phyloP scores from a whole-genome alignment of 2,329 filamentous ascomycete species.

The Scedosporium aurantiacum region DNA sequence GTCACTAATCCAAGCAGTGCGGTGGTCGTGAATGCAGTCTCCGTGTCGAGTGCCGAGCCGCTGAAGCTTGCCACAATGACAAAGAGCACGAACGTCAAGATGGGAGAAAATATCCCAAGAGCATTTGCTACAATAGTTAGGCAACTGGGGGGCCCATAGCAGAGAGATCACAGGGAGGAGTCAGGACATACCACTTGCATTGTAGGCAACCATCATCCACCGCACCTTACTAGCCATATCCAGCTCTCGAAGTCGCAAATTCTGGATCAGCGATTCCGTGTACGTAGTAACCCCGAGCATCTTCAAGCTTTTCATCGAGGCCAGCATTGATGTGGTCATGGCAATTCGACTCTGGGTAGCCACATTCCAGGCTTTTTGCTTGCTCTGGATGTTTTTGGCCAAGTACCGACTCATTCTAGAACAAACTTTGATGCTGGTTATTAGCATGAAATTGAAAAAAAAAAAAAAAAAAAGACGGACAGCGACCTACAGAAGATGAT shows the following conservation, averaged over 20 bases:
- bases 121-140: not conserved
- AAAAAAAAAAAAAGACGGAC: not conserved
- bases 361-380: not conserved
- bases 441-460: not conserved
- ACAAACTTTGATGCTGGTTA: not conserved
- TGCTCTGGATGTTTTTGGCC: not conserved
- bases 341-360: not conserved
- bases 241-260: not conserved
- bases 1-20: constrained; percentile 8
- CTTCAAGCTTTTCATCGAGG: not conserved
- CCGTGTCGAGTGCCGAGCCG: not conserved
- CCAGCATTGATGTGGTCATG: not conserved
- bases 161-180: too few species aligned
- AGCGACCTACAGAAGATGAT: not conserved
- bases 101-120: not conserved
- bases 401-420: not conserved
- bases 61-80: not conserved
- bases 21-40: not conserved
- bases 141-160: too few species aligned
- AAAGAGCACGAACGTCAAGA: not conserved
- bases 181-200: not conserved
- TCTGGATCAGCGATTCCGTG: not conserved
- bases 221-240: not conserved
- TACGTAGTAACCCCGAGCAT: not conserved
- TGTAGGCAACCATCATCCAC: not conserved